phyloP scores from a whole-genome alignment of 2,329 filamentous ascomycete species.

The Cercospora berteroae region DNA sequence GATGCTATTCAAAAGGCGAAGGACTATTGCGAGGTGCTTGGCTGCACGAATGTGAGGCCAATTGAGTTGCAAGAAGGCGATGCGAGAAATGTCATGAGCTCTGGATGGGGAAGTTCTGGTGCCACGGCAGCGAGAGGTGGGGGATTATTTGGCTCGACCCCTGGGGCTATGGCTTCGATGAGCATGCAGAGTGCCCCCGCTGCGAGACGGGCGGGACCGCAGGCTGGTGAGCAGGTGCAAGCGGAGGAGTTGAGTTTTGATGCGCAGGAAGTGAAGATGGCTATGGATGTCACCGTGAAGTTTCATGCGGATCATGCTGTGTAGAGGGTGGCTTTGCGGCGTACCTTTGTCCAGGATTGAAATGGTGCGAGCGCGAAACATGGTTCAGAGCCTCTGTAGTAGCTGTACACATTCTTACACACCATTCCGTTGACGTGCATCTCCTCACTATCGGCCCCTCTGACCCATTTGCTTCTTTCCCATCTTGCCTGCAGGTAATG shows the following conservation, averaged over 20 bases:
- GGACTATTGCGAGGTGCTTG: constrained; percentile 28
- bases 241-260: constrained; percentile 24
- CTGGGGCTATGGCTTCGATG: neutral
- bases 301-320: constrained; percentile 23
- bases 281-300: constrained; percentile 24
- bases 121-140: neutral
- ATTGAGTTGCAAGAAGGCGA: constrained; percentile 23
- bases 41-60: constrained; percentile 20
- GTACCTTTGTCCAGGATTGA: neutral
- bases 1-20: constrained; percentile 27
- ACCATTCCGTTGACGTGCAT: neutral
- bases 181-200: neutral
- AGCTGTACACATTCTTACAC: constrained; percentile 5
- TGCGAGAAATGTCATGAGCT: constrained; percentile 3
- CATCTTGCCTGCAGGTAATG: constrained; percentile 33
- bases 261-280: constrained; percentile 28
- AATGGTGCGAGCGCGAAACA: neutral
- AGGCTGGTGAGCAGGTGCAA: constrained; percentile 4
- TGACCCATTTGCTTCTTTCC: constrained; percentile 35
- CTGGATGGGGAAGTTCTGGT: neutral
- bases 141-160: neutral
- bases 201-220: neutral
- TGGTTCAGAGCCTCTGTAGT: neutral
- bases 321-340: neutral
- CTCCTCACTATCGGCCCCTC: constrained; percentile 8